Evolutionary conservation across 176 grass and related monocot species (phyloP).

Genomic region (Oryza meridionalis): DNA sequence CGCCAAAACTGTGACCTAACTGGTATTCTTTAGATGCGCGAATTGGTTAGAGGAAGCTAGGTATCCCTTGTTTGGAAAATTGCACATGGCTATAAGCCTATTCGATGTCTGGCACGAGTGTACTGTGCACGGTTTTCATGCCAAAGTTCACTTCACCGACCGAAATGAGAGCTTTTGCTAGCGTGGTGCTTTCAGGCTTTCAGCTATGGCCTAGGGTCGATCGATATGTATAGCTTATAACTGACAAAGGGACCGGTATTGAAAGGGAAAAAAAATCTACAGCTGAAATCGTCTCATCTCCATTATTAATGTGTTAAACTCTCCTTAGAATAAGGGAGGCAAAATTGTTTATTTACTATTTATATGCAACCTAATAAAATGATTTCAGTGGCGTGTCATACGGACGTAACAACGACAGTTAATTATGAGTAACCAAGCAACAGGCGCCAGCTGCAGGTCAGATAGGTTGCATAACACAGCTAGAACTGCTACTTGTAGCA

Average conservation of each 20-base stretch:
- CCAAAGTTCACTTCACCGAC: neutral
- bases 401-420: neutral
- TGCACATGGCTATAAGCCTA: neutral
- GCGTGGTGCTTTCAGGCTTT: neutral
- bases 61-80: neutral
- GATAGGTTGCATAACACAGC: neutral
- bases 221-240: neutral
- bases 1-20: neutral
- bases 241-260: too few relatives aligned
- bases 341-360: too few relatives aligned
- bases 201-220: neutral
- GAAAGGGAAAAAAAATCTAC: too few relatives aligned
- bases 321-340: neutral
- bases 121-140: neutral
- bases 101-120: neutral
- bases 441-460: neutral
- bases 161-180: neutral
- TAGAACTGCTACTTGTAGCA: slow-evolving; percentile 15
- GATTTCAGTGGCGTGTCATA: neutral
- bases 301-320: neutral
- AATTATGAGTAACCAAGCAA: neutral
- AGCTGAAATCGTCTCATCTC: neutral
- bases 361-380: too few relatives aligned
- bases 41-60: neutral
- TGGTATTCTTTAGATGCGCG: neutral